Conservation (phyloP, 306 rosid genomes). For the Prunus mume region DNA sequence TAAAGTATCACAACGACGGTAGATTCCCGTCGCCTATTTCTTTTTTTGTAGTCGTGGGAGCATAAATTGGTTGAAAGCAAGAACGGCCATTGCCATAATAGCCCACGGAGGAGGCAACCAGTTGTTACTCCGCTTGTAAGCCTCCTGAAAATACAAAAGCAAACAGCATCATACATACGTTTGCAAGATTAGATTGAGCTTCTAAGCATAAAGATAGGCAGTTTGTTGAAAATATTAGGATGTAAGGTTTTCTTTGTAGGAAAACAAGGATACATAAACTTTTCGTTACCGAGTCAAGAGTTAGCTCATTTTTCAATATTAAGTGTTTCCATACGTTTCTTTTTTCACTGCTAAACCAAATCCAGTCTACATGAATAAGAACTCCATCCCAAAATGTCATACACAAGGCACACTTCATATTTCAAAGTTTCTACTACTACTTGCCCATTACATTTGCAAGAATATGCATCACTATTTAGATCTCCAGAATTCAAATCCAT, state of each 20-base stretch:
- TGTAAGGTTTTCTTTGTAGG: background rate
- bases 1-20: background rate
- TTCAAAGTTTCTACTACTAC: too few relatives aligned
- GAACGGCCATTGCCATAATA: conserved; percentile 62
- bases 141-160: conserved; percentile 57
- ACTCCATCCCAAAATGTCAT: too few relatives aligned
- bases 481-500: too few relatives aligned
- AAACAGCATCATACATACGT: background rate
- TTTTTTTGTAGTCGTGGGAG: conserved; percentile 33
- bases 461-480: too few relatives aligned
- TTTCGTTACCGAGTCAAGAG: background rate
- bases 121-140: conserved; percentile 67
- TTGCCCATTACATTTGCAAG: too few relatives aligned
- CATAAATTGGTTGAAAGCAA: conserved; percentile 92
- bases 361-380: too few relatives aligned
- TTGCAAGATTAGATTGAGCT: background rate
- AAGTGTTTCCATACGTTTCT: background rate
- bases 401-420: too few relatives aligned
- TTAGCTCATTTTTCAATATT: background rate
- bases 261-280: background rate
- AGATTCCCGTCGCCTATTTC: too few relatives aligned
- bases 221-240: background rate
- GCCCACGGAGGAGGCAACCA: conserved; percentile 99
- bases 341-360: background rate
- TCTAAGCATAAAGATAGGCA: background rate